Evolutionary conservation across 768 basidiomycete species (phyloP).

Genomic region (Rhizopogon salebrosus): DNA sequence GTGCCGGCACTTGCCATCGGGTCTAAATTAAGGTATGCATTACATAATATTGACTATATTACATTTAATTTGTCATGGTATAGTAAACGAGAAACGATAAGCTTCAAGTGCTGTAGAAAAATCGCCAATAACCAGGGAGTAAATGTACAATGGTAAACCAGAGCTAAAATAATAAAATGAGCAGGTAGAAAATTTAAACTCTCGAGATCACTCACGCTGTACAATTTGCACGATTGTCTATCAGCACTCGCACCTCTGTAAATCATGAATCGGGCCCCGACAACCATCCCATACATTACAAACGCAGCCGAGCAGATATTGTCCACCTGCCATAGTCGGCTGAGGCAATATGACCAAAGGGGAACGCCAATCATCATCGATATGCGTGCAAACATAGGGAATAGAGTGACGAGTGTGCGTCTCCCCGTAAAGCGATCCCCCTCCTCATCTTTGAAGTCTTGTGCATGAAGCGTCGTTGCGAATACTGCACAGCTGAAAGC

Average conservation of each 20-base stretch:
- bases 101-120: conserved; percentile 2
- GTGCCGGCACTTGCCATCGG: too few relatives aligned
- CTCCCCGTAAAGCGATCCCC: conserved; percentile 29
- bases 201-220: conserved; percentile 1
- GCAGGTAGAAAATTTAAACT: too few relatives aligned
- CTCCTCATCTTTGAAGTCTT: conserved; percentile 27
- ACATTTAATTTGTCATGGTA: too few relatives aligned
- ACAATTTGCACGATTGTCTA: conserved; percentile 3
- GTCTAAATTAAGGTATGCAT: not conserved
- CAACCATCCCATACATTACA: not conserved
- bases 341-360: conserved; percentile 4
- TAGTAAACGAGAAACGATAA: too few relatives aligned
- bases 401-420: conserved; percentile 31
- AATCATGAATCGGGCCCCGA: not conserved
- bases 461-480: conserved; percentile 18
- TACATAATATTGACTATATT: not conserved
- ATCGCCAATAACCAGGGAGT: conserved; percentile 7
- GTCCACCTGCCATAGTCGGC: conserved; percentile 3
- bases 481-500: conserved; percentile 18
- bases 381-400: conserved; percentile 17
- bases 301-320: not conserved
- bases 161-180: not conserved
- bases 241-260: not conserved
- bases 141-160: conserved; percentile 4
- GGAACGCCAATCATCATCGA: conserved; percentile 3